phyloP scores from a whole-genome alignment of 805 yeast species.

The Lipomyces yamanashiensis region DNA sequence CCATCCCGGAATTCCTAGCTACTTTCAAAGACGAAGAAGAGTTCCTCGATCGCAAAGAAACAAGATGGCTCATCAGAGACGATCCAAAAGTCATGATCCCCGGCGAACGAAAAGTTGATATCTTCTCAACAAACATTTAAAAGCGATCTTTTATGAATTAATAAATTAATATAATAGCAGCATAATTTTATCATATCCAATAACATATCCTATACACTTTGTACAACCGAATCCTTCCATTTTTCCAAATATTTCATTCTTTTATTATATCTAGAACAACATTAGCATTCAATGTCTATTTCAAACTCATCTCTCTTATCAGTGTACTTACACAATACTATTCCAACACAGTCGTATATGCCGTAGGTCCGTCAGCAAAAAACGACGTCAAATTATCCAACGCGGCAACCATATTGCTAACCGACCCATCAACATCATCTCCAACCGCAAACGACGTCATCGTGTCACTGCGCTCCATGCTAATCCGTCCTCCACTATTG shows the following conservation, averaged over 20 bases:
- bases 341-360: slow-evolving; percentile 30
- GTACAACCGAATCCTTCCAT: background rate
- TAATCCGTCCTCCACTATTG: no score
- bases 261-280: background rate
- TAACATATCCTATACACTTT: background rate
- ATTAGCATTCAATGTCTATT: background rate
- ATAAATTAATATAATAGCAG: background rate
- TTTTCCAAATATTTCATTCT: background rate
- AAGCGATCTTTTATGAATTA: no score
- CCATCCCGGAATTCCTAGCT: background rate
- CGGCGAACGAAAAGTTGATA: background rate
- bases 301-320: no score
- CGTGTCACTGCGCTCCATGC: slow-evolving; percentile 48
- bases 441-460: slow-evolving; percentile 47
- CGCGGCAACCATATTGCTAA: slow-evolving; percentile 92
- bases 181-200: background rate
- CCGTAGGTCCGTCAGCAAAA: slow-evolving; percentile 64
- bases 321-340: slow-evolving; percentile 6
- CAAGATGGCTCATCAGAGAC: background rate
- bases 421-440: slow-evolving; percentile 66
- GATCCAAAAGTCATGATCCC: background rate
- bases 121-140: background rate
- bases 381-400: slow-evolving; percentile 87
- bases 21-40: background rate
- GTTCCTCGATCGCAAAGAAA: background rate